Conservation (phyloP, 2,329 filamentous ascomycete genomes). For the Fusarium sp. region DNA sequence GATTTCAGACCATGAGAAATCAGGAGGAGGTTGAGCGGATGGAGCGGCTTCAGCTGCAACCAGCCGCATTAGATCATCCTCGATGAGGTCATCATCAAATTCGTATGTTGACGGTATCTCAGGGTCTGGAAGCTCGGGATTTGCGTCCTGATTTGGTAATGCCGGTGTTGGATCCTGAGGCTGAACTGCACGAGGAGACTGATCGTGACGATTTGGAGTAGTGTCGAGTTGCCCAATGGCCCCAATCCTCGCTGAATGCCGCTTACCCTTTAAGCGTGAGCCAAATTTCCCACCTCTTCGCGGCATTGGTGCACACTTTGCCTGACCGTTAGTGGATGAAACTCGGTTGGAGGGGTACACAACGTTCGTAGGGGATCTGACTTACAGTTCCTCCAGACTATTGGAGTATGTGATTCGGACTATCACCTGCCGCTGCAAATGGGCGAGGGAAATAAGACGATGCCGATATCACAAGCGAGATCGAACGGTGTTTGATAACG, state of each 20-base stretch:
- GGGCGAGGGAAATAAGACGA: background rate
- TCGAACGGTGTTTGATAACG: background rate
- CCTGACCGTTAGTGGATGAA: slow-evolving; percentile 4
- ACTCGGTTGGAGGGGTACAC: slow-evolving; percentile 2
- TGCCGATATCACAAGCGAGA: background rate
- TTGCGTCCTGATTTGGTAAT: background rate
- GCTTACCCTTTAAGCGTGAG: slow-evolving; percentile 27
- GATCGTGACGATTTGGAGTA: slow-evolving; percentile 46
- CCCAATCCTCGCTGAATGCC: slow-evolving; percentile 18
- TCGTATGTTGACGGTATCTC: slow-evolving; percentile 9
- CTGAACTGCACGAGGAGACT: slow-evolving; percentile 19
- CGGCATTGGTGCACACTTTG: slow-evolving; percentile 25
- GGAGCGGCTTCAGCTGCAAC: background rate
- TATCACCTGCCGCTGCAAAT: background rate
- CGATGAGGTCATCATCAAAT: slow-evolving; percentile 43
- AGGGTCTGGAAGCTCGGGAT: background rate
- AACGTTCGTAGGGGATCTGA: background rate
- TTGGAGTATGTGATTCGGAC: background rate
- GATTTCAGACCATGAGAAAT: slow-evolving; percentile 48
- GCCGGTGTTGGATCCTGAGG: background rate
- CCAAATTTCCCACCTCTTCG: slow-evolving; percentile 31
- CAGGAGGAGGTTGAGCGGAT: background rate
- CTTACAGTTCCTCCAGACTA: slow-evolving; percentile 3
- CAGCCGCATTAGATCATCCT: slow-evolving; percentile 40
- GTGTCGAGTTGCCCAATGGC: slow-evolving; percentile 50